phyloP scores from a whole-genome alignment of 2,329 filamentous ascomycete species.

The Pseudocercospora fuligena region DNA sequence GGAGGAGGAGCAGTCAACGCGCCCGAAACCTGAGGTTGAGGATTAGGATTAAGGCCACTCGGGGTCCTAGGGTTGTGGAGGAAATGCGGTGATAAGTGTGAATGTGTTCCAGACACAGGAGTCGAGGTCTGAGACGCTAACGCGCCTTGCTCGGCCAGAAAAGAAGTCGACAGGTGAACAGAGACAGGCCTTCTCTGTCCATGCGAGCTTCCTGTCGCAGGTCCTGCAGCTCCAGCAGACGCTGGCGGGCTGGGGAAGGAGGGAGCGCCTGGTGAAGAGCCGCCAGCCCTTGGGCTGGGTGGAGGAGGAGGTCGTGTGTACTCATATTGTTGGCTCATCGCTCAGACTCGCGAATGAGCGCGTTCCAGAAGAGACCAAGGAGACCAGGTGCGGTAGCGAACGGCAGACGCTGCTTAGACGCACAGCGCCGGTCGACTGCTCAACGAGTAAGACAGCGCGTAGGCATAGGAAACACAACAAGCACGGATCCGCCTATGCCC shows the following conservation, averaged over 20 bases:
- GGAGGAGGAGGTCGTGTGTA: constrained; percentile 31
- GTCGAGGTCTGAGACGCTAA: constrained; percentile 43
- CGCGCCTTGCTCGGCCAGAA: constrained; percentile 36
- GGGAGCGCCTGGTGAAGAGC: constrained; percentile 27
- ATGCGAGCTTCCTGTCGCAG: constrained; percentile 20
- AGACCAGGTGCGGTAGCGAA: constrained; percentile 24
- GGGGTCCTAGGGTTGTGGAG: constrained; percentile 35
- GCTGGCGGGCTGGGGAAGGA: constrained; percentile 31
- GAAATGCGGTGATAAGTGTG: constrained; percentile 28
- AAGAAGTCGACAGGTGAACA: constrained; percentile 31
- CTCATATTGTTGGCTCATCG: constrained; percentile 40
- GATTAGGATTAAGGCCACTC: constrained; percentile 31
- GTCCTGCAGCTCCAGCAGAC: constrained; percentile 38
- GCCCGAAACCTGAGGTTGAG: constrained; percentile 28
- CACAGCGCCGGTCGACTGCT: constrained; percentile 20
- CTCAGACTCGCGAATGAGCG: constrained; percentile 28
- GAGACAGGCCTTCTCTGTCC: constrained; percentile 23
- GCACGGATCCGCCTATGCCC: constrained; percentile 20
- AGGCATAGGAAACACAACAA: constrained; percentile 20
- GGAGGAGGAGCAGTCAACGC: constrained; percentile 23
- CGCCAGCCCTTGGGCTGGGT: constrained; percentile 29
- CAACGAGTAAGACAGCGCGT: constrained; percentile 33
- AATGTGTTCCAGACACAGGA: constrained; percentile 45
- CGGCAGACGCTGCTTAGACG: constrained; percentile 20
- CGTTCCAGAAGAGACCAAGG: constrained; percentile 24